Evolutionary conservation across 2,329 filamentous ascomycete genomes (phyloP), one percentile per base, ranked within the genome.

Genomic region (Sarocladiaceae sp.): DNA sequence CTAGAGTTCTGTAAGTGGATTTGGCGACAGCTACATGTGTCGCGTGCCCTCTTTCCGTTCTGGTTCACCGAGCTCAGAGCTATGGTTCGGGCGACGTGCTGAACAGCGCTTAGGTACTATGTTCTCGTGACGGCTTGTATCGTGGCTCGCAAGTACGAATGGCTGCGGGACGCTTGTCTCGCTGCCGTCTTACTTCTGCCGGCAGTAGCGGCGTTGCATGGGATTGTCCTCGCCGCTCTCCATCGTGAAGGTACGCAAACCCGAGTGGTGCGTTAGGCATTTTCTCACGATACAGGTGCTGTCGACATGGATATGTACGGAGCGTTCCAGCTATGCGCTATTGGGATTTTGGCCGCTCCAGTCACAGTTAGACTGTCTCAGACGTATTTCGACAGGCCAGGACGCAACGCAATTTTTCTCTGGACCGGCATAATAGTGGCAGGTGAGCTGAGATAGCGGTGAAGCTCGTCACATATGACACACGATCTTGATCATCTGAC

Each of bases 241-340:
- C 83, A 87, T 60, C 70, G 75, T n/a, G 69, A 80, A 53, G 72
- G 83, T 84, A 58, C 67, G 78, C 60, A 20, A 20, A 4, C 17
- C 4, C 18, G 13, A 12, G 29, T 4, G 4, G 22, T 10, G 15
- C 15, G 29, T 8, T 33, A 33, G 8, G 15, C 29, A 10, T 8
- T 15, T 8, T 8, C 29, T 33, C 10, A 33, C 29, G 15, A 15
- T 20, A 3, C n/a, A 85, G 83, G 70, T 50, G 83, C 80, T 13
- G 76, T 86, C 13, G 84, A 87, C 59, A 80, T 88, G 77, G 84
- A 88, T 57, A 71, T 87, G 3, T 88, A 79, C 53, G 84, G 84
- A 1, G 82, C 83, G 8, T 86, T 87, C 55, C 84, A 88, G 57
- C 63, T 87, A 0, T 87, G 84, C 54, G 75, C 83, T 0, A 83